Percentiles rank a stretch among this genome's conserved stretches.
Evolutionary conservation across 192 early-diverging fungal genomes (phyloP).

Genomic region (Backusella westeae): DNA sequence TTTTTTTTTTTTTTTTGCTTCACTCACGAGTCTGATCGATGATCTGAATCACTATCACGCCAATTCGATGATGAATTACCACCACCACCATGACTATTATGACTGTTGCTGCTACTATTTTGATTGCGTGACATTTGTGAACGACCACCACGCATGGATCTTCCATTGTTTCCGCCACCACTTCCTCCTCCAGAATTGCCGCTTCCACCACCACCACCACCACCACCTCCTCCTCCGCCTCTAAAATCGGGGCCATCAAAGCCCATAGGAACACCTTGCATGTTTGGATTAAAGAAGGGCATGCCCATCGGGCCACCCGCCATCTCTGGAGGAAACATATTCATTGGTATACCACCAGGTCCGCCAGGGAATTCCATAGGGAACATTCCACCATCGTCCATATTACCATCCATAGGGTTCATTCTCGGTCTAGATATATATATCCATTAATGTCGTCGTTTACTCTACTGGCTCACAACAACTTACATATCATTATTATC

Average conservation of each 20-base stretch:
- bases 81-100: not conserved
- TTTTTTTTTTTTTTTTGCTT: not conserved
- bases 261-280: conserved; percentile 30
- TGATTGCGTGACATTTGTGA: not conserved
- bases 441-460: too few relatives aligned
- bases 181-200: not conserved
- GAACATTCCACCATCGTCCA: conserved; percentile 15
- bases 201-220: not conserved
- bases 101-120: not conserved
- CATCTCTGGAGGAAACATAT: conserved; percentile 41
- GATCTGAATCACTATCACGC: conserved; percentile 7
- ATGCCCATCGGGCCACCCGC: conserved; percentile 27
- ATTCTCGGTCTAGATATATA: not conserved
- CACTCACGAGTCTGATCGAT: conserved; percentile 18
- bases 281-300: conserved; percentile 36
- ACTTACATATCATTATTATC: conserved; percentile 19
- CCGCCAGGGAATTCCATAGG: conserved; percentile 22
- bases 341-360: conserved; percentile 26
- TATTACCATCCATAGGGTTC: conserved; percentile 15
- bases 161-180: not conserved
- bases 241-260: conserved; percentile 28
- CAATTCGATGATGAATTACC: not conserved
- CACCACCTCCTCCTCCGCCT: not conserved
- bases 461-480: not conserved
- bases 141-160: conserved; percentile 1